Evolutionary conservation across 2,329 filamentous ascomycete species (phyloP), one percentile per base, ranked within the genome.

Genomic region (Colletotrichum australisinense): DNA sequence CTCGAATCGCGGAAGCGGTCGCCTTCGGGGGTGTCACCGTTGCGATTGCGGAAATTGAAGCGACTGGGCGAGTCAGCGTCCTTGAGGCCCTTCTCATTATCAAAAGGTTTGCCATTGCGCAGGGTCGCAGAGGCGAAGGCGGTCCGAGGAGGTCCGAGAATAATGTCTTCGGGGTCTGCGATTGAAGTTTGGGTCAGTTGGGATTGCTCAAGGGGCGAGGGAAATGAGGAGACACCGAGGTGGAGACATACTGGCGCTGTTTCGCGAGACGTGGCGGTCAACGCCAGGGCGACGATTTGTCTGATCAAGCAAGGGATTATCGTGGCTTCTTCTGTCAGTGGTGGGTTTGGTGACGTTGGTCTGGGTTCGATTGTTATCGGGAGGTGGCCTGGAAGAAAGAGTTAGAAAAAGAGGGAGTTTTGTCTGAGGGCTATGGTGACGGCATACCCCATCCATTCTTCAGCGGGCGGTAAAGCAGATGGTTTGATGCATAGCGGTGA

Each of bases 371-470:
- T 81, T 80, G 69, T 83, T 83, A 69, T 89, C 87, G 58, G 84
- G 83, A 22, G 85, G 83, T 73, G 84, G 81, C 72, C 86, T 89
- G 75, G 19, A 35, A 19, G 42, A 19, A n/a, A 56, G 6, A 42
- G 57, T 73, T 63, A 67, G 63, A 70, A 58, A 38, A 62, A 35
- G 49, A 68, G 63, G 69, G 35, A 75, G 62, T 71, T 63, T 12
- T 52, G 11, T 22, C 19, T 38, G 26, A 32, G 28, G 42, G 24
- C 24, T 28, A 28, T 24, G 26, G 42, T 63, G 30, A 55, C 26
- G 62, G 84, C 90, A 81, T 87, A 97, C 93, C 96, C 95, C 95
- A 98, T 97, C 95, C 95, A 98, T 87, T 97, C 94, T 85, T 97
- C 95, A 75, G 93, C 90, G 30, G 95, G 93, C 76, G 95, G 95